Conservation (phyloP, 2,329 filamentous ascomycete species). For the Cadophora gregata region DNA sequence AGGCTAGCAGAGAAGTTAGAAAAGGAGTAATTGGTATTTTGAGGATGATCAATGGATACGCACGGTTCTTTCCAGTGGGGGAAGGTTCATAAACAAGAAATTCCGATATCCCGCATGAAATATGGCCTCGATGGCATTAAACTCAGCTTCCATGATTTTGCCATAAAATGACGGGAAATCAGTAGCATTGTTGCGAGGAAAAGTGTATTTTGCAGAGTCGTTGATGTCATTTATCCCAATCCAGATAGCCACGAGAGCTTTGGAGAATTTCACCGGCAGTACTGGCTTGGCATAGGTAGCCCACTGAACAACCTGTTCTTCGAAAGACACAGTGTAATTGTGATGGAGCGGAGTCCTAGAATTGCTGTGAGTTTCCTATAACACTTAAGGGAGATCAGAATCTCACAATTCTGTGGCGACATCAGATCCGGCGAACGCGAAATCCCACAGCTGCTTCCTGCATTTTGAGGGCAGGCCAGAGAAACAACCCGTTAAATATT, state of each 20-base stretch:
- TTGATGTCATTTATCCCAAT: constrained; percentile 64
- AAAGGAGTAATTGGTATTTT: not conserved
- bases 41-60: not conserved
- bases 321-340: constrained; percentile 54
- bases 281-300: constrained; percentile 47
- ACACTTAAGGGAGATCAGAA: not conserved
- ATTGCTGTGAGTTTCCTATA: not conserved
- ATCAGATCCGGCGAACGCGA: constrained; percentile 60
- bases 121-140: constrained; percentile 49
- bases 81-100: constrained; percentile 57
- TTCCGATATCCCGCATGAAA: constrained; percentile 51
- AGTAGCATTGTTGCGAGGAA: constrained; percentile 47
- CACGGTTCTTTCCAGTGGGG: constrained; percentile 54
- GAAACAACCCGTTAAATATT: constrained; percentile 59
- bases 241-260: constrained; percentile 56
- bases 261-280: constrained; percentile 41
- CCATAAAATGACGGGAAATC: constrained; percentile 54
- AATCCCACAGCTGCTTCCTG: constrained; percentile 58
- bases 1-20: constrained; percentile 6
- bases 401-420: constrained; percentile 50
- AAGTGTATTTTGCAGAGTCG: constrained; percentile 52
- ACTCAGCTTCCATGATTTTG: constrained; percentile 49
- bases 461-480: constrained; percentile 53
- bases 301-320: constrained; percentile 58
- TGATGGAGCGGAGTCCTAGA: constrained; percentile 55